A percentile compares a stretch with the other conserved stretches of the same genome.
Evolutionary conservation across 2,329 filamentous ascomycete genomes (phyloP).

Genomic region (Talaromyces sp.): DNA sequence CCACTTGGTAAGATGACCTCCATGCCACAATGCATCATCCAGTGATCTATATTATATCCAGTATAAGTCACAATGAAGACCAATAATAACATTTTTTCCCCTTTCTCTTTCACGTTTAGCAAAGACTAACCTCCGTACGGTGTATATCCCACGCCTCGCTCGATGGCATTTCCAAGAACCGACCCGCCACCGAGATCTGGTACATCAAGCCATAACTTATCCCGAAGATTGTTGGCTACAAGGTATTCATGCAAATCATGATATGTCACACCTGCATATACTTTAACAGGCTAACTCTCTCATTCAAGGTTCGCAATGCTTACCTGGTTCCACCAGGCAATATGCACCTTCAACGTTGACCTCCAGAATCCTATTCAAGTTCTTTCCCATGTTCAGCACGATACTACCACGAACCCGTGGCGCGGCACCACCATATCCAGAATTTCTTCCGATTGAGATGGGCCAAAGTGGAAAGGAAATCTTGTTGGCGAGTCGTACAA

Average conservation of each 20-base stretch:
- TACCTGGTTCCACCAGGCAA: conserved; percentile 34
- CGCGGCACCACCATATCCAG: conserved; percentile 45
- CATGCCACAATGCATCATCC: conserved; percentile 40
- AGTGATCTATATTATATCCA: conserved; percentile 29
- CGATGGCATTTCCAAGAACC: conserved; percentile 43
- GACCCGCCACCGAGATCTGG: conserved; percentile 49
- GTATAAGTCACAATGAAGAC: no score
- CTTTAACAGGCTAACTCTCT: no score
- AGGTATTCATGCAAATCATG: neutral
- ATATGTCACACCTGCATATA: conserved; percentile 26
- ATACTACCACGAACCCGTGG: conserved; percentile 41
- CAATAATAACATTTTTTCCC: no score
- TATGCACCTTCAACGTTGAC: conserved; percentile 28
- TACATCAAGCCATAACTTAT: conserved; percentile 44
- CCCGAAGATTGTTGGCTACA: conserved; percentile 15
- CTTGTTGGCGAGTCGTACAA: no score
- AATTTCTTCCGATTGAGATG: conserved; percentile 3
- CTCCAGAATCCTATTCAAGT: conserved; percentile 28
- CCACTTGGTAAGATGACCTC: conserved; percentile 40
- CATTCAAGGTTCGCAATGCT: no score
- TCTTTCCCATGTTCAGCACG: conserved; percentile 37
- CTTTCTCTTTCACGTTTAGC: no score
- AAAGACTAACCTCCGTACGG: conserved; percentile 22
- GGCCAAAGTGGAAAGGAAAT: conserved; percentile 1
- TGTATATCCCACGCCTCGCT: conserved; percentile 33